Evolutionary conservation across 345 rosid genomes (phyloP), one percentile per base, ranked within the genome.

Genomic region (Camelina sativa): DNA sequence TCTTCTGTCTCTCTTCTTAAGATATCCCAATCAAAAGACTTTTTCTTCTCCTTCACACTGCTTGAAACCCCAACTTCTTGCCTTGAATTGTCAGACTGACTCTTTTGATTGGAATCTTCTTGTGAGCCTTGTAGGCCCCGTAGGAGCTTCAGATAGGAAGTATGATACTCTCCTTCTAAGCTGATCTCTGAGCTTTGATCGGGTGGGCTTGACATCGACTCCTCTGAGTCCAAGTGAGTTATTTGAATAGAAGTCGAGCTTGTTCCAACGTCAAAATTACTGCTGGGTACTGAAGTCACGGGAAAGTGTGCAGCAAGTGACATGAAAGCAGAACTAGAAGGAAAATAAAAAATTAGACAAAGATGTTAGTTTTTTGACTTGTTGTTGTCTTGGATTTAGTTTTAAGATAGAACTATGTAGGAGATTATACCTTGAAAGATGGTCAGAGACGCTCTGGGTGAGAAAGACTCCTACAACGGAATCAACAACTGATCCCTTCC

Each of bases 401-500:
- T 62, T 46, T 6, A 53, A 16, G 67, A n/a, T 38, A 51, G 38
- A 58, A 35, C 23, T 40, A 46, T n/a, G 78, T 44, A 78, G 82
- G 80, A 64, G 54, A 8, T 54, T 63, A 65, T 81, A 92, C 99
- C 98, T 92, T 28, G 98, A 92, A 56, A 92, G 89, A 79, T 92
- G 98, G 71, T 92, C 98, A 13, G 98, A 90, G 68, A 96, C 99
- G 71, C 92, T 96, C 65, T 96, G 98, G 28, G 99, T 96, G 15
- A 96, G 96, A 79, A 96, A 96, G 17, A 96, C 99, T 67, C 99
- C 98, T 59, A 92, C 84, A 4, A 96, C 98, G 3, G 98, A 96
- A 84, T 96, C 99, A 51, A 96, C 91, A 28, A 89, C 93, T 1
- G 99, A 96, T 71, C 98, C 99, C 57, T 96, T 96, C 99, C 98